Base-by-base conservation (phyloP, 2,329 filamentous ascomycete species). In the Colletotrichum plurivorum region DNA sequence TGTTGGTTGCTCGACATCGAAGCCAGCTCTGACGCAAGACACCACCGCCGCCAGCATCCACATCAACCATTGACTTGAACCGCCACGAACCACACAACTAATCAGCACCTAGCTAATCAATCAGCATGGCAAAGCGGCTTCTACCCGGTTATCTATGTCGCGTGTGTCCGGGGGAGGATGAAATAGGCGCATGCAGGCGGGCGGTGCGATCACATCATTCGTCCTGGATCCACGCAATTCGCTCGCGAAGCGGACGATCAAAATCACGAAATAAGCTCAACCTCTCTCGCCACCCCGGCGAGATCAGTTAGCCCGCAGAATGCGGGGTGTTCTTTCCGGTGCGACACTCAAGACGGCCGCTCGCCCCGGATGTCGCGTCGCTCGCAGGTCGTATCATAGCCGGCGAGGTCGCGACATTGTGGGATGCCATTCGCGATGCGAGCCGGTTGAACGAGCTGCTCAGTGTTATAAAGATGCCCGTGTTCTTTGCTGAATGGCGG, bases 221-320 rank as follows among this genome's bases (percentile, higher is more conserved):
- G 13, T 12, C 25, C 18, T 39, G 49, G 41, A 71, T 66, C 56
- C 36, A 70, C 69, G 69, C 61, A 55, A 71, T 70, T n/a, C 25
- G 3, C 31, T 10, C 36, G 15, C 20, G n/a, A 31, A 36, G 45
- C 45, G 36, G 60, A 8, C 36, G 25, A 31, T 55, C 48, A 48
- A 9, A 36, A 71, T 71, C 69, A 71, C 69, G 69, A 67, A 71
- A 71, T 71, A 46, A 10, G 54, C n/a, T 56, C 20, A 22, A 15
- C 22, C 12, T 18, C 53, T 71, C 41, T 68, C 67, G 63, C 43
- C 69, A 71, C 59, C 15, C 16, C 54, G 45, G 25, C 18, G 54
- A 48, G 18, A 2, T 5, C 39, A 49, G 16, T 43, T 13, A 27
- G 20, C 6, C 20, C 41, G 8, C 12, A 18, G 18, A 60, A 16